Conservation (phyloP, 140 eudicot species). For the Cichorium intybus region DNA sequence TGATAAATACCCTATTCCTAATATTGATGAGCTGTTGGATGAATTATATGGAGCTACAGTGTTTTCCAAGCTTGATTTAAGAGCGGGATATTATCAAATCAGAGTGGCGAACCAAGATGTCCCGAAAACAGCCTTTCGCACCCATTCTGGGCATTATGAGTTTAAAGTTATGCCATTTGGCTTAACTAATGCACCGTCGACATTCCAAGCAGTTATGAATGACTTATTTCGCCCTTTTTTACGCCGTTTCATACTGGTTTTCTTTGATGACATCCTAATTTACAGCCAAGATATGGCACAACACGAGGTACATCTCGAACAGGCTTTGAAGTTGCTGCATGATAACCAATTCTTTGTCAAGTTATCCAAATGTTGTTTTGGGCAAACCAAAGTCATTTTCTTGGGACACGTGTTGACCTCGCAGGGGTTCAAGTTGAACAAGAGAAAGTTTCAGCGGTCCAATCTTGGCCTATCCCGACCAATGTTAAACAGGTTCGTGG, state of each 20-base stretch:
- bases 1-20: not conserved
- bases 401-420: not conserved
- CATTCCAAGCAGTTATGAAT: not conserved
- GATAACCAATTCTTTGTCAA: too few relatives aligned
- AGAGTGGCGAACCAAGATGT: too few relatives aligned
- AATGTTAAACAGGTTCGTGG: not conserved
- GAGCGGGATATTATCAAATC: not conserved
- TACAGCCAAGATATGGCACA: not conserved
- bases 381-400: not conserved
- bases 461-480: not conserved
- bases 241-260: not conserved
- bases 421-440: not conserved
- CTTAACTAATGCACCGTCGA: not conserved
- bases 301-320: not conserved
- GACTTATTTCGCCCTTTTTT: not conserved
- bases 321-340: too few relatives aligned
- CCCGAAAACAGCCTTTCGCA: too few relatives aligned
- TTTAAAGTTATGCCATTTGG: too few relatives aligned
- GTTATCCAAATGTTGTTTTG: too few relatives aligned
- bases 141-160: too few relatives aligned
- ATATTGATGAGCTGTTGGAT: not conserved
- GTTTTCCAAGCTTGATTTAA: not conserved
- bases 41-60: too few relatives aligned
- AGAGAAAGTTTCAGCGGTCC: not conserved
- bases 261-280: not conserved